Base-by-base conservation (phyloP, 2,329 filamentous ascomycete species). In the Niveomyces coronatus region DNA sequence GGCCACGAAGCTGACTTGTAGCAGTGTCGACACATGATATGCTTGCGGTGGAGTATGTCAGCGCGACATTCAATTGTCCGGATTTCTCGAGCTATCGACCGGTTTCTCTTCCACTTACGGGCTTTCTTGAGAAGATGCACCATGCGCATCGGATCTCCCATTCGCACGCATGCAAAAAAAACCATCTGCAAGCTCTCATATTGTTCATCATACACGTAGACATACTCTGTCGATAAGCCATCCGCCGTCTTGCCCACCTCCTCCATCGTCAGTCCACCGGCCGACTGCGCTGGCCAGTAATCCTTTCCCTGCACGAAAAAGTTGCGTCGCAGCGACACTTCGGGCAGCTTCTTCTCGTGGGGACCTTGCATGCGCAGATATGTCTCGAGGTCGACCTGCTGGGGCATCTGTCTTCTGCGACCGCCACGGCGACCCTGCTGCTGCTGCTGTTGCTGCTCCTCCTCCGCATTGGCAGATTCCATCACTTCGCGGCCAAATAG, bases 1-100 rank as follows among this genome's bases (percentile, higher is more conserved):
- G 10, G 87, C 87, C 35, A 96, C 83, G 55, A 86, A 85, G 44
- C 85, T 93, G 19, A 94, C 87, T 55, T 95, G 88, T 16, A 96
- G 77, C n/a, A 96, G 72, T 3, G 85, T 88, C 2, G 86, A 91
- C 47, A 96, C 82, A 55, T 96, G 88, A 56, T 95, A 96, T 4
- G 89, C 71, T 75, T 42, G 37, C 9, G 19, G 16, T 8, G 13
- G 13, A 24, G 13, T 24, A 24, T 24, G n/a, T n/a, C n/a, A n/a
- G n/a, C n/a, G n/a, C n/a, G n/a, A n/a, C n/a, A n/a, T n/a, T n/a
- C n/a, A n/a, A n/a, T n/a, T n/a, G n/a, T n/a, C n/a, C n/a, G n/a
- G n/a, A n/a, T n/a, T n/a, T n/a, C n/a, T n/a, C n/a, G n/a, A n/a
- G n/a, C n/a, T n/a, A n/a, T n/a, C n/a, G n/a, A n/a, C n/a, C n/a